These are phyloP conservation scores for Tylopilus cervinicoccineus DNA, from an alignment of 768 basidiomycete genomes.

Conservation along the genomic window DNA sequence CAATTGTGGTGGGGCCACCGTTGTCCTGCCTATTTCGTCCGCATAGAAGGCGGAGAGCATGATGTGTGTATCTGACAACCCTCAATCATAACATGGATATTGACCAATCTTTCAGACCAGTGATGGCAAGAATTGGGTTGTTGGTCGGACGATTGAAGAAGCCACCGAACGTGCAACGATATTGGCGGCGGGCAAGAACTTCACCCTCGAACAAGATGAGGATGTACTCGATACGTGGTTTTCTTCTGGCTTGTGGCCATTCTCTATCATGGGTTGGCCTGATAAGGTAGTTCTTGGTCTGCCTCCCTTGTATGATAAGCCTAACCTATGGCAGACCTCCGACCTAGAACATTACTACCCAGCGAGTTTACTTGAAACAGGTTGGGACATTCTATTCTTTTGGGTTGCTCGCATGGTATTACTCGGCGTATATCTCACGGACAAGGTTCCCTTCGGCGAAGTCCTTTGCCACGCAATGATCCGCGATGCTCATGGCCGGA, in stretches of 20 bases:
- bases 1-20: conserved; percentile 99
- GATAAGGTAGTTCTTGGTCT: conserved; percentile 54
- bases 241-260: conserved; percentile 96
- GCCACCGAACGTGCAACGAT: conserved; percentile 71
- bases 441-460: conserved; percentile 88
- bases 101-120: conserved; percentile 39
- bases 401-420: conserved; percentile 99
- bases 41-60: conserved; percentile 69
- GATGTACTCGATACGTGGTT: conserved; percentile 99
- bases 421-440: conserved; percentile 86
- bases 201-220: conserved; percentile 85
- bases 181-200: conserved; percentile 63
- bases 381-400: conserved; percentile 99
- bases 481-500: conserved; percentile 96
- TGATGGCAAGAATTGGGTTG: conserved; percentile 87
- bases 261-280: conserved; percentile 97
- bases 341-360: conserved; percentile 87
- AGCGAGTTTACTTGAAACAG: conserved; percentile 87
- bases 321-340: conserved; percentile 48
- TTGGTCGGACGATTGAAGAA: conserved; percentile 74
- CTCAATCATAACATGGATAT: background rate
- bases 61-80: conserved; percentile 45
- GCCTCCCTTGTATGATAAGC: background rate
- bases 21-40: conserved; percentile 90
- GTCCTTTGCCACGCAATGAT: conserved; percentile 99